Evolutionary conservation across 148 eudicot genomes (phyloP).

Genomic region (Salicornia ramosissima): DNA sequence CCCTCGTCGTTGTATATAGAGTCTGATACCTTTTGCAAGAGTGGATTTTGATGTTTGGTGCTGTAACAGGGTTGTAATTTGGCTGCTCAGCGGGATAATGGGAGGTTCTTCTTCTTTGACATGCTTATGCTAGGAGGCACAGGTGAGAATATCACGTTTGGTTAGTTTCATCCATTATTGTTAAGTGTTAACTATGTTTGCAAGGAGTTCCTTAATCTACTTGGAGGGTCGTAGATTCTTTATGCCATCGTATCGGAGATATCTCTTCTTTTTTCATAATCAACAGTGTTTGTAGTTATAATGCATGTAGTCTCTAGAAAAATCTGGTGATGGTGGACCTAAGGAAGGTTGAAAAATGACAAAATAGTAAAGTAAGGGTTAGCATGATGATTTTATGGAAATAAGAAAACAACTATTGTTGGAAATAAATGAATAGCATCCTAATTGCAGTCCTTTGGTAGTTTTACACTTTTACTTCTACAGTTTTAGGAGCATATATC

Average conservation of each 20-base stretch:
- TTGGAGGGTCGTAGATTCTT: neutral
- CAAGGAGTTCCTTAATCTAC: neutral
- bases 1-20: neutral
- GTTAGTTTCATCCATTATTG: neutral
- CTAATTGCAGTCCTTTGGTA: neutral
- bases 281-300: neutral
- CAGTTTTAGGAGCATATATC: neutral
- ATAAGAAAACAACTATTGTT: neutral
- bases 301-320: neutral
- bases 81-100: conserved; percentile 58
- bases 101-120: conserved; percentile 72
- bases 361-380: neutral
- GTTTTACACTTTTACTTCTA: neutral
- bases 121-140: conserved; percentile 62
- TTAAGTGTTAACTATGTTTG: neutral
- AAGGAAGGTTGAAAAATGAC: neutral
- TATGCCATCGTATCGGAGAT: neutral
- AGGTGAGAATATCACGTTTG: conserved; percentile 43
- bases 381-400: neutral
- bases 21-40: neutral
- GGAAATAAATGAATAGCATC: neutral
- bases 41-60: conserved; percentile 7
- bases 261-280: neutral
- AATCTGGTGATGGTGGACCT: neutral
- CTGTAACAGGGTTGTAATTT: conserved; percentile 84